Conservation (phyloP, 257 asterid species). For the Penstemon eatonii region DNA sequence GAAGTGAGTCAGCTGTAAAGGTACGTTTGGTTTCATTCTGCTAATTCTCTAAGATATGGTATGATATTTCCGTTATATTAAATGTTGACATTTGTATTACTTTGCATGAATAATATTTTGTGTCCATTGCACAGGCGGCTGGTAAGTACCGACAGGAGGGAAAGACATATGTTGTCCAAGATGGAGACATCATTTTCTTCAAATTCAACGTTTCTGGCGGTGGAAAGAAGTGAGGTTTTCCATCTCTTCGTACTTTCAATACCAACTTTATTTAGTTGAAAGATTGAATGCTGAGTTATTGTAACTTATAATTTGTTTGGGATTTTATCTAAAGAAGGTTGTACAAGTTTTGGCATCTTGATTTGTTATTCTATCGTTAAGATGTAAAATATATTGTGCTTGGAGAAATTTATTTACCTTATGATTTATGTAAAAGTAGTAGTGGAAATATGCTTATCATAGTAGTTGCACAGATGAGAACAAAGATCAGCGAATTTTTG, state of each 20-base stretch:
- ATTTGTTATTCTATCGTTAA: constrained; percentile 6
- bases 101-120: background rate
- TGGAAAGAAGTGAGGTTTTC: constrained; percentile 76
- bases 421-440: background rate
- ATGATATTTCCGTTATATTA: background rate
- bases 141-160: constrained; percentile 99
- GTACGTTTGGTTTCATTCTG: constrained; percentile 35
- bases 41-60: background rate
- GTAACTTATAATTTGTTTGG: constrained; percentile 28
- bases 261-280: constrained; percentile 28
- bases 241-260: constrained; percentile 23
- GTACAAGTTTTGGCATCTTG: constrained; percentile 34
- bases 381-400: constrained; percentile 18
- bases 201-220: constrained; percentile 97
- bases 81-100: background rate
- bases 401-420: background rate
- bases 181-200: constrained; percentile 93
- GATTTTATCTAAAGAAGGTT: constrained; percentile 26
- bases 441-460: no score
- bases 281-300: constrained; percentile 24
- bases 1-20: constrained; percentile 92
- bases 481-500: no score
- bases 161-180: constrained; percentile 91
- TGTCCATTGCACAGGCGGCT: constrained; percentile 53
- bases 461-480: no score